Evolutionary conservation across 495 filamentous ascomycete genomes (phyloP), one percentile per base, ranked within the genome.

Genomic region (Penicillium herquei): DNA sequence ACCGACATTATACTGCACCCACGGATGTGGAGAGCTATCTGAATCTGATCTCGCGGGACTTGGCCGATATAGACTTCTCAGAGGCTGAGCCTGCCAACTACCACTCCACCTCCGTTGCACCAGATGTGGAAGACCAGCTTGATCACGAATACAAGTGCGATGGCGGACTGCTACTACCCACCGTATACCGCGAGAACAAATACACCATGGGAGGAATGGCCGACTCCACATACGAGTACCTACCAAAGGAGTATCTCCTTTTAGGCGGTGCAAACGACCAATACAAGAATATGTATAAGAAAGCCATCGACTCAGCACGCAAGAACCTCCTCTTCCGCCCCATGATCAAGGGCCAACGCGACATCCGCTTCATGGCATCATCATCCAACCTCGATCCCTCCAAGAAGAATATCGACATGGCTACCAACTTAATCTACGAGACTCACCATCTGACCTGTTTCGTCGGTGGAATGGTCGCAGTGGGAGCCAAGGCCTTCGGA

Each of bases 171-270:
- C 55, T 60, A 47, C 59, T 66, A 39, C 61, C 66, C 7, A 39
- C 47, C 1, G 57, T 66, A 12, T 46, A 39, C 17, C 60, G 53
- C 18, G 57, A 66, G 21, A 72, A 80, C 39, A 75, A 68, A 41
- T 96, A 86, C 57, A 85, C 82, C 0, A 80, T 98, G 67, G 95
- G 91, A 42, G 91, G 87, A 51, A 84, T 85, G 70, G 87, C 92
- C 51, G 94, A 98, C 68, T 96, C 91, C 13, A 85, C 90, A 2
- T 98, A 97, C 68, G 94, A 98, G 67, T 98, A 98, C 68, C 80
- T 98, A 49, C 88, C 95, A 21, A 98, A 98, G 66, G 84, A 79
- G 56, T 75, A 76, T 39, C 69, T 81, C 59, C 82, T 98, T 21
- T 82, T 98, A 12, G 95, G 94, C 51, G 95, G 93, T 10, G 72